A percentile compares a stretch with the other conserved stretches of the same genome.
These are phyloP conservation scores for Botrytis deweyae DNA, from an alignment of 2,329 filamentous ascomycete genomes.

Conservation along the genomic window DNA sequence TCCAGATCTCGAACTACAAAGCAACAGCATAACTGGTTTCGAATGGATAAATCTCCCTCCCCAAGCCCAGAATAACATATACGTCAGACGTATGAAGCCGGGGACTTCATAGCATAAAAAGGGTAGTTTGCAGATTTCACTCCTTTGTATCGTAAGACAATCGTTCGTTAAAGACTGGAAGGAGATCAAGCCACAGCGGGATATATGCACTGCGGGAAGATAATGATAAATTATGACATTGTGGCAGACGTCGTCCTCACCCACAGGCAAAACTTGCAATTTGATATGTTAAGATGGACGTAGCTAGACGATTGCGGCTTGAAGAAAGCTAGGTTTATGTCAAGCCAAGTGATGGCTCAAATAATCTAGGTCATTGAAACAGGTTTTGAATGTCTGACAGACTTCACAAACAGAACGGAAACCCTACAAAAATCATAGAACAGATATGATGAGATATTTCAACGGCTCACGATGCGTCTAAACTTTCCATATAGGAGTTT, in stretches of 20 bases:
- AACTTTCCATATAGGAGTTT: not conserved
- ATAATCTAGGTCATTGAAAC: not conserved
- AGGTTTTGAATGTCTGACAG: no score
- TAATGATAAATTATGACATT: not conserved
- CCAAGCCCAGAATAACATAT: not conserved
- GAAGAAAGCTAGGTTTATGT: not conserved
- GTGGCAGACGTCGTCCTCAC: not conserved
- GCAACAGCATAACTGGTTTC: not conserved
- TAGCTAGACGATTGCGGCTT: not conserved
- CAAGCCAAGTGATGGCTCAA: not conserved
- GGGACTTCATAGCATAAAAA: not conserved
- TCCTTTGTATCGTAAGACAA: not conserved
- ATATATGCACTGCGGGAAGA: not conserved
- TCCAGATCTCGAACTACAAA: conserved; percentile 1
- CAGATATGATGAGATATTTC: not conserved
- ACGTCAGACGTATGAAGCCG: not conserved
- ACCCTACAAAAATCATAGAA: not conserved
- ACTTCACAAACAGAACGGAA: not conserved
- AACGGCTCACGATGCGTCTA: no score
- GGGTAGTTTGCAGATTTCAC: not conserved
- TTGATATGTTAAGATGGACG: not conserved
- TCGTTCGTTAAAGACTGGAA: not conserved
- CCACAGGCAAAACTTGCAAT: not conserved
- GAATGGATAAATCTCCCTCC: not conserved
- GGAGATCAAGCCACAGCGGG: not conserved